Evolutionary conservation across 208 protist species (phyloP), one percentile per base, ranked within the genome.

Genomic region (Trypanosoma conorhini): DNA sequence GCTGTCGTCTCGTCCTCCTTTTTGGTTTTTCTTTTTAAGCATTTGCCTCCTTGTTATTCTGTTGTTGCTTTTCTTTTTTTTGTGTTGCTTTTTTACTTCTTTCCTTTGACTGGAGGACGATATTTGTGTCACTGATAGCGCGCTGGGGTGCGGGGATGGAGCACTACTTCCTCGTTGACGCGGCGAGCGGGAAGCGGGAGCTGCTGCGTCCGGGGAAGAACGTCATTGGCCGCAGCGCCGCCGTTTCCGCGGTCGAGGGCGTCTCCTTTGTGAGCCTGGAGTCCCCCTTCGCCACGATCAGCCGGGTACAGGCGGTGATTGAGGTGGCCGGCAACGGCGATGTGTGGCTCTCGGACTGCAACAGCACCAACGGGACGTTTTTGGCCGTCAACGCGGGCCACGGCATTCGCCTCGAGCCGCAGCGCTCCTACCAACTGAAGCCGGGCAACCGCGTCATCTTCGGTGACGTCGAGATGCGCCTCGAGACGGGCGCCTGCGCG

Each of bases 301-400:
- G 92, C 66, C 81, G 92, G 5, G 77, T 89, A 74, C 92, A 96
- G 61, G 92, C 92, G 0, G 75, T 87, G 22, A 84, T 96, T 58
- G 86, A 93, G 42, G 64, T 96, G 1, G 79, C 72, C 19, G 46
- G 80, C 9, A 96, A 96, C 68, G 89, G 87, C 0, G 92, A 96
- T 60, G 88, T 85, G 33, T 96, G 92, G 89, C 52, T 96, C 17
- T 72, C 64, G 28, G 92, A 96, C 74, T 92, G 86, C 74, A 82
- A 85, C 44, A 95, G 89, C 40, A 96, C 92, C 3, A 96, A 96
- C 79, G 92, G 92, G 17, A 96, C 92, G 1, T 86, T 85, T 62
- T 44, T 95, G 21, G 67, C 84, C 31, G 59, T 90, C 15, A 74
- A 75, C 28, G 62, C 69, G 0, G 88, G 91, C 2, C 60, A 77